Evolutionary conservation across 2,329 filamentous ascomycete genomes (phyloP).

Genomic region (Periconia sp.): DNA sequence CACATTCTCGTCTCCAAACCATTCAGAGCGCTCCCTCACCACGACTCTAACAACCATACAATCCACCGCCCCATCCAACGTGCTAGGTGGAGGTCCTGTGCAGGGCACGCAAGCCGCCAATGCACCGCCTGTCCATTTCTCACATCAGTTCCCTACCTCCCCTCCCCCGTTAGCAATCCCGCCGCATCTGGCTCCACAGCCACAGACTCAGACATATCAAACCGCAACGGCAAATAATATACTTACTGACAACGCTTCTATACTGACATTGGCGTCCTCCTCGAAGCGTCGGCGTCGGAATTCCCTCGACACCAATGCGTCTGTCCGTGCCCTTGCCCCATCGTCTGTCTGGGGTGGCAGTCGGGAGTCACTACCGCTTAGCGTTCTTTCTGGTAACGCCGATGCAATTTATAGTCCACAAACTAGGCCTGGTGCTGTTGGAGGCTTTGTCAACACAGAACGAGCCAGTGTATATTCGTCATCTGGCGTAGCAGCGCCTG

Average conservation of each 20-base stretch:
- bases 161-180: constrained; percentile 72
- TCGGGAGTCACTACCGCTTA: constrained; percentile 78
- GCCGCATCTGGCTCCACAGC: constrained; percentile 66
- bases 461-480: constrained; percentile 83
- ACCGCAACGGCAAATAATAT: constrained; percentile 83
- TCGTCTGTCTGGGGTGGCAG: constrained; percentile 83
- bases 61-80: constrained; percentile 68
- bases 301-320: constrained; percentile 85
- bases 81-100: constrained; percentile 48
- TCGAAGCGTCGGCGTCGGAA: constrained; percentile 78
- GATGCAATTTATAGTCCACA: constrained; percentile 59
- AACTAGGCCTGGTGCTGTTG: constrained; percentile 57
- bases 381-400: constrained; percentile 73
- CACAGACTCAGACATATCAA: constrained; percentile 73
- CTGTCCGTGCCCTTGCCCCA: constrained; percentile 81
- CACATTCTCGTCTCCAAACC: constrained; percentile 83
- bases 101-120: constrained; percentile 40
- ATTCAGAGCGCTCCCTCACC: constrained; percentile 79
- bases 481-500: constrained; percentile 66
- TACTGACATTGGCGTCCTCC: constrained; percentile 82
- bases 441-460: constrained; percentile 65
- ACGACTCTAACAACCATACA: constrained; percentile 88
- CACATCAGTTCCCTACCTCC: constrained; percentile 62
- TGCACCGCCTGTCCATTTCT: constrained; percentile 58
- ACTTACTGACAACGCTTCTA: constrained; percentile 83